A percentile compares a stretch with the other conserved stretches of the same genome.
Evolutionary conservation across 345 rosid species (phyloP).

Genomic region (Eucalyptus curtisii): DNA sequence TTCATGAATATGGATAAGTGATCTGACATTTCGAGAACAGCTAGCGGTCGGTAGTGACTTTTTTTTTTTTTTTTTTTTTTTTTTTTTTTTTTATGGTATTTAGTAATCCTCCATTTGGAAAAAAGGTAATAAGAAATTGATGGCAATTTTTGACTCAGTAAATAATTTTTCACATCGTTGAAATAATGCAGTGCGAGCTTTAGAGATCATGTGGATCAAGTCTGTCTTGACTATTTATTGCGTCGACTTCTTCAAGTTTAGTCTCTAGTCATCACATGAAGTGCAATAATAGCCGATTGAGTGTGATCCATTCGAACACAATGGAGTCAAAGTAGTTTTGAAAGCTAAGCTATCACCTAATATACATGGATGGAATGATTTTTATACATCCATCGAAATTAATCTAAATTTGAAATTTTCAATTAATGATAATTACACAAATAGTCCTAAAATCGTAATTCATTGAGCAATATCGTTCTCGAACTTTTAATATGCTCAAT

Average conservation of each 20-base stretch:
- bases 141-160: fast-evolving
- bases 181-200: background rate
- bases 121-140: background rate
- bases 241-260: background rate
- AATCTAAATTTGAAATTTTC: background rate
- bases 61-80: too few species aligned
- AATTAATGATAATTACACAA: too few species aligned
- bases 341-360: background rate
- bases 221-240: background rate
- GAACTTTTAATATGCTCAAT: too few species aligned
- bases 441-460: fast-evolving
- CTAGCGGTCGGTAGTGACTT: background rate
- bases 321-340: background rate
- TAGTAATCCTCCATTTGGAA: background rate
- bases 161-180: background rate
- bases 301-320: fast-evolving
- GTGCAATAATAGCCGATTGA: background rate
- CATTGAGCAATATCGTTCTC: fast-evolving
- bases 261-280: background rate
- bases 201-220: background rate
- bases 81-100: background rate
- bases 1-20: background rate
- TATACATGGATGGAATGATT: background rate
- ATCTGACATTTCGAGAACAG: background rate
- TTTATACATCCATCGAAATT: fast-evolving